phyloP scores from a whole-genome alignment of 2,329 filamentous ascomycete species.

The Colletotrichum noveboracense region DNA sequence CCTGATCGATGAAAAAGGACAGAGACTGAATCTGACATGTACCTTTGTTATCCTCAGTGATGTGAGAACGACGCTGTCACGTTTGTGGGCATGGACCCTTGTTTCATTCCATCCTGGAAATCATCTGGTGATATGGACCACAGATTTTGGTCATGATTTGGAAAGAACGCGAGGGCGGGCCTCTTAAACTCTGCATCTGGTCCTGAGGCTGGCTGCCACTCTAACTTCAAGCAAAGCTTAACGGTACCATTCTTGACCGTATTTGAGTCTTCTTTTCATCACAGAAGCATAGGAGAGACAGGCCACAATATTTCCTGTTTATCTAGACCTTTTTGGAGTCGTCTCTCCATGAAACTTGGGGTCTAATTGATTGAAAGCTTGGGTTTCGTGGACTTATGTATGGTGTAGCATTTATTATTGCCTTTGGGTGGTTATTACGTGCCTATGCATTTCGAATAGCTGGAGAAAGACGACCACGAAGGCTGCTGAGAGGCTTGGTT shows the following conservation, averaged over 20 bases:
- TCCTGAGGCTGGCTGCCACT: neutral
- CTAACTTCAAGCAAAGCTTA: neutral
- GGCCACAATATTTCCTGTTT: neutral
- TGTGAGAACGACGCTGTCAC: too few species aligned
- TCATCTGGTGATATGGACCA: too few species aligned
- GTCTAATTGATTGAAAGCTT: neutral
- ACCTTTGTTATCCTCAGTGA: fast-evolving
- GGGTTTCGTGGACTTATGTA: neutral
- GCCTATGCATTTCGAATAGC: neutral
- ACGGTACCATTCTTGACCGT: neutral
- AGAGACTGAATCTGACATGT: too few species aligned
- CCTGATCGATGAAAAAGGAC: too few species aligned
- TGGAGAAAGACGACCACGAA: fast-evolving
- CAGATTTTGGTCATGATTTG: neutral
- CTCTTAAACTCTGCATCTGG: neutral
- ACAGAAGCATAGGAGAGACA: neutral
- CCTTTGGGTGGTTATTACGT: fast-evolving
- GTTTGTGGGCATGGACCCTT: too few species aligned
- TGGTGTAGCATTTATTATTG: neutral
- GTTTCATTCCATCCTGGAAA: too few species aligned
- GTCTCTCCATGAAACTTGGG: neutral
- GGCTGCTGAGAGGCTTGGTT: neutral
- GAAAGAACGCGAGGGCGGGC: fast-evolving
- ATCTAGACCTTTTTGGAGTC: too few species aligned
- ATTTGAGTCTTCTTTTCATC: neutral